Evolutionary conservation across 2,329 filamentous ascomycete genomes (phyloP), one percentile per base, ranked within the genome.

Genomic region (Colletotrichum cuscutae): DNA sequence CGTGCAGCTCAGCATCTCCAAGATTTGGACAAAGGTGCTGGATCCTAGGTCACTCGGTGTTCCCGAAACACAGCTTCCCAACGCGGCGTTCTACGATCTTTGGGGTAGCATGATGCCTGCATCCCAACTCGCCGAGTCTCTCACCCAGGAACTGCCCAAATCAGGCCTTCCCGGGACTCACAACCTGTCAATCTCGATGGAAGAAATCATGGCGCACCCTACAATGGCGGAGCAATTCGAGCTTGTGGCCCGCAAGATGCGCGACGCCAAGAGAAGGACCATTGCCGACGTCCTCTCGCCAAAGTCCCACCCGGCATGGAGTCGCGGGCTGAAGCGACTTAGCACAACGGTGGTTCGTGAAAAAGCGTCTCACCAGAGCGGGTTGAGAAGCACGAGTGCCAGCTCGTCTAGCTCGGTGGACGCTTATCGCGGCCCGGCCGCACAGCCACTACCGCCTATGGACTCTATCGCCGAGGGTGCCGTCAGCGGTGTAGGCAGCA

Each of bases 211-310:
- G n/a, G 80, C 85, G 13, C 79, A 87, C 73, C 86, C 87, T 6
- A 88, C 86, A 26, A 86, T 88, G 83, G 78, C 82, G 52, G 79
- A 82, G 19, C 87, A 89, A 68, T 84, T 87, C 72, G 86, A 87
- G 71, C 79, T 86, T 12, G 75, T 86, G 8, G 80, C 78, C 8
- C 74, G 76, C 37, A 79, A 78, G 65, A 66, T 75, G 65, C 74
- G 77, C 8, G 76, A 76, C 59, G 75, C 69, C 3, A 71, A 64
- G 69, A 65, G 74, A 12, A 30, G 67, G 19, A 61, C 75, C 5
- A 71, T 71, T 30, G 60, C 49, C 22, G 71, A 73, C 15, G 66
- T 73, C 22, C 76, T 54, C 70, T 79, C 67, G 58, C 76, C 8
- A 69, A 78, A 54, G 75, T 74, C 54, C 12, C 74, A 62, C 64